Evolutionary conservation across 495 filamentous ascomycete genomes (phyloP), one percentile per base, ranked within the genome.

Genomic region (Lasiosphaeria hispida): DNA sequence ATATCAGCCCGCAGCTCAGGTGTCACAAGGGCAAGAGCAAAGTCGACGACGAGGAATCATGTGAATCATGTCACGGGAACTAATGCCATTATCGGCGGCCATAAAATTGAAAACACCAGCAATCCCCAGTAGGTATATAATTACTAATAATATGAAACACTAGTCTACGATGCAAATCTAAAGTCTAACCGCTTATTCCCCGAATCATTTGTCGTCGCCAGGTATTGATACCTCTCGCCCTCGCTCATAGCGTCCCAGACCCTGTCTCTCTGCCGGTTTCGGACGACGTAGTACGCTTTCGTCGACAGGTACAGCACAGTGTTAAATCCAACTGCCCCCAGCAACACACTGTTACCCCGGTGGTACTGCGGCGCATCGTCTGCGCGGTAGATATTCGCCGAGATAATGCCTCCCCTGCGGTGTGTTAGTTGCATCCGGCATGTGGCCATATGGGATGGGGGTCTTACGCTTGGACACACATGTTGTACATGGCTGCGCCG

Each of bases 401-500:
- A 63, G 23, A 88, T 80, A 41, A 90, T 86, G 17, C 77, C 84
- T 19, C 80, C 80, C 4, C 62, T 64, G 35, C 34, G 10, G 0
- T 13, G 10, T 19, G 34, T 43, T n/a, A 41, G 39, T n/a, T 35
- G 17, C 18, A 6, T 13, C 3, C 11, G 7, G 23, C 5, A 23
- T 40, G 7, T n/a, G n/a, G n/a, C n/a, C 33, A 19, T 14, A 37
- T 13, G 14, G 19, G 1, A 30, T 9, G 13, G 52, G 37, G 40
- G 17, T 48, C 62, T 49, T 42, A 64, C 2, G 86, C 89, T 47
- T 55, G 53, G 5, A 55, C 53, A 15, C 53, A 55, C 53, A 55
- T 90, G 66, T 90, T 90, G 63, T 91, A 91, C 17, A 87, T 65
- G 4, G 77, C 77, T 0, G 80, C 80, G 1, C 80, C 80, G 11